These are phyloP conservation scores for Fusarium chuoi DNA, from an alignment of 2,329 filamentous ascomycete species.

Conservation along the genomic window DNA sequence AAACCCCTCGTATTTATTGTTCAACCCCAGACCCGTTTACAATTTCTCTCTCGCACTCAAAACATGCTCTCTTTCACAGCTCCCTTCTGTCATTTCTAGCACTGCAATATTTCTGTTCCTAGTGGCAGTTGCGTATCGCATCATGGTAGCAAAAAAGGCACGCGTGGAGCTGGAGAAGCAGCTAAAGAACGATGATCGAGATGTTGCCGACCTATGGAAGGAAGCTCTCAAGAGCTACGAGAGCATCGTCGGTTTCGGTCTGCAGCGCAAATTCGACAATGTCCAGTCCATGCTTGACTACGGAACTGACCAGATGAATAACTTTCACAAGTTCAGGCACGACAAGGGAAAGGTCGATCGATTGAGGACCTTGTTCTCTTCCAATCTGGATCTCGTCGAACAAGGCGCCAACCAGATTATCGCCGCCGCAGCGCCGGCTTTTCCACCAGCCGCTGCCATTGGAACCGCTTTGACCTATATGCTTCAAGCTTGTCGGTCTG, in stretches of 20 bases:
- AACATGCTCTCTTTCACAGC: neutral
- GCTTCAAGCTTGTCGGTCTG: constrained; percentile 45
- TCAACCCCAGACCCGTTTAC: neutral
- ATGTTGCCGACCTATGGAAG: constrained; percentile 48
- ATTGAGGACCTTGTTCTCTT: constrained; percentile 43
- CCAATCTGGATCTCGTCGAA: constrained; percentile 46
- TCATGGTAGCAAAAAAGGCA: neutral
- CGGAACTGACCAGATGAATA: constrained; percentile 45
- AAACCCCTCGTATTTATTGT: neutral
- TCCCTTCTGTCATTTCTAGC: neutral
- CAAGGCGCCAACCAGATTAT: constrained; percentile 46
- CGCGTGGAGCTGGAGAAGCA: constrained; percentile 17
- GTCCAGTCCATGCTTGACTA: constrained; percentile 42
- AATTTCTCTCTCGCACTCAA: too few relatives aligned
- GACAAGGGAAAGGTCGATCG: constrained; percentile 49
- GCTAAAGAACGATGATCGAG: constrained; percentile 41
- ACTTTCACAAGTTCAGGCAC: constrained; percentile 49
- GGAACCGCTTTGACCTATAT: constrained; percentile 49
- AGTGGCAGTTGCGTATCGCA: too few relatives aligned
- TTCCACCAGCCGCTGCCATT: constrained; percentile 48
- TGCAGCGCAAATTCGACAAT: constrained; percentile 45
- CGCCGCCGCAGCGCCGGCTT: constrained; percentile 44
- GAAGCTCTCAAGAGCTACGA: constrained; percentile 48
- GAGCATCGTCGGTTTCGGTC: constrained; percentile 48
- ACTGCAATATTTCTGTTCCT: neutral